Conservation (phyloP, 2,329 filamentous ascomycete species). For the Pseudogymnoascus sp. region DNA sequence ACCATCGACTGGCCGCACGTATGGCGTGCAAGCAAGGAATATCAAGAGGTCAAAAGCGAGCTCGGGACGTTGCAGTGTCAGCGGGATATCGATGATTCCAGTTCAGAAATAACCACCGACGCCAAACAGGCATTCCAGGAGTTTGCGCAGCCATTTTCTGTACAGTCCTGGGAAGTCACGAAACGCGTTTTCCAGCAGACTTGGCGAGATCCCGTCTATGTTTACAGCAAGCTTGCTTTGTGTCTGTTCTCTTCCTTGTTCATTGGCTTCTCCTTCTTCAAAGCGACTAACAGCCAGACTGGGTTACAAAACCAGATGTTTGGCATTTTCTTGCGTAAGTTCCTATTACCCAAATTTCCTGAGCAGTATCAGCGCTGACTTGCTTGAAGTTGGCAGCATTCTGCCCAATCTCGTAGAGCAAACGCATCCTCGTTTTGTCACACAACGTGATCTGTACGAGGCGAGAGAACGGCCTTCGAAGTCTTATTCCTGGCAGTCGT, state of each 20-base stretch:
- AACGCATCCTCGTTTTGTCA: slow-evolving; percentile 60
- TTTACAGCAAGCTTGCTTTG: slow-evolving; percentile 59
- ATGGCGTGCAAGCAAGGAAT: slow-evolving; percentile 48
- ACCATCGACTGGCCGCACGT: slow-evolving; percentile 53
- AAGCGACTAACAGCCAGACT: slow-evolving; percentile 46
- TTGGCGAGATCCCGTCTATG: slow-evolving; percentile 66
- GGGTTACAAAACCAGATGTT: slow-evolving; percentile 67
- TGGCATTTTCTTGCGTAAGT: slow-evolving; percentile 58
- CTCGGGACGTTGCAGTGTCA: slow-evolving; percentile 43
- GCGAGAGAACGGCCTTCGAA: slow-evolving; percentile 12
- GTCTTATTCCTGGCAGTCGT: slow-evolving; percentile 23
- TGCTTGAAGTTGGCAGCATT: slow-evolving; percentile 38
- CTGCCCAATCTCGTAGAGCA: slow-evolving; percentile 34
- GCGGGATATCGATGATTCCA: slow-evolving; percentile 31
- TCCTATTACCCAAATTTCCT: not conserved
- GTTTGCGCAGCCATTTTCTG: slow-evolving; percentile 64
- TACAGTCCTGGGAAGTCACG: slow-evolving; percentile 57
- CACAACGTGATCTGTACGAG: slow-evolving; percentile 59
- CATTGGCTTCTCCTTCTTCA: slow-evolving; percentile 64
- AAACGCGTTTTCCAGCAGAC: slow-evolving; percentile 64
- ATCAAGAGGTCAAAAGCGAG: slow-evolving; percentile 33
- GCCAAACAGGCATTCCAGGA: slow-evolving; percentile 36
- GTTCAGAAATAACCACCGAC: slow-evolving; percentile 17
- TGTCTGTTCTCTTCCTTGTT: slow-evolving; percentile 40
- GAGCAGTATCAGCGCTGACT: slow-evolving; percentile 26